Conservation (phyloP, 2,329 filamentous ascomycete genomes). For the Aquanectria penicillioides region DNA sequence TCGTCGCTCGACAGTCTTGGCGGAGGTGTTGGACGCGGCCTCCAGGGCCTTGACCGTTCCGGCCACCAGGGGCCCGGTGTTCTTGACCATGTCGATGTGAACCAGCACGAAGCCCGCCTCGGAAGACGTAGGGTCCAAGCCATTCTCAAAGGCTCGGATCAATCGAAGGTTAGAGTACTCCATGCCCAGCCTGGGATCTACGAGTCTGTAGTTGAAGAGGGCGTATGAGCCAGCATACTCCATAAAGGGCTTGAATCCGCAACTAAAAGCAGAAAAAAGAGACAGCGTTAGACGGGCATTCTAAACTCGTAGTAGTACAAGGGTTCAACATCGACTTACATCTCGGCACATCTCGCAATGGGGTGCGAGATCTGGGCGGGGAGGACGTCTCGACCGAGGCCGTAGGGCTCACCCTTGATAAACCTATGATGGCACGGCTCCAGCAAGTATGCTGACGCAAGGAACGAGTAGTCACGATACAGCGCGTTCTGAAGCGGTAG, state of each 20-base stretch:
- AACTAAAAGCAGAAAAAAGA: conserved; percentile 47
- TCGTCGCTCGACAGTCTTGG: conserved; percentile 51
- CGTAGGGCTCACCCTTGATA: conserved; percentile 78
- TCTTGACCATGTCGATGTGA: conserved; percentile 93
- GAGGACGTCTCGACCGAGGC: conserved; percentile 77
- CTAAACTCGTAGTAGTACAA: no score
- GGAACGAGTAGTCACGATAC: conserved; percentile 91
- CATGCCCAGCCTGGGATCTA: conserved; percentile 67
- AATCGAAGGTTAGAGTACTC: conserved; percentile 78
- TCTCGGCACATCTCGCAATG: conserved; percentile 82
- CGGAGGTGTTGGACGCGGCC: conserved; percentile 49
- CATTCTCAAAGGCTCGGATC: conserved; percentile 90
- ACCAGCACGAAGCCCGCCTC: conserved; percentile 97
- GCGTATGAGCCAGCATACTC: conserved; percentile 65
- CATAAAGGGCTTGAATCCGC: conserved; percentile 92
- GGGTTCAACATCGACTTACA: conserved; percentile 68
- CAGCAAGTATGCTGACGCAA: conserved; percentile 88
- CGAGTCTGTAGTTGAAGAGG: conserved; percentile 73
- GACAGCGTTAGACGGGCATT: conserved; percentile 1
- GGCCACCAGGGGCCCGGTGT: conserved; percentile 81
- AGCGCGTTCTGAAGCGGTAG: conserved; percentile 84
- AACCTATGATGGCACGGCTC: conserved; percentile 88
- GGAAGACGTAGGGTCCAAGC: conserved; percentile 85
- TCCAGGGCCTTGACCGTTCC: conserved; percentile 77
- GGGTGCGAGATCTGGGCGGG: conserved; percentile 81